Percentiles rank a stretch among this genome's conserved stretches.
These are phyloP conservation scores for Apiospora malaysiana DNA, from an alignment of 2,329 filamentous ascomycete species.

Conservation along the genomic window DNA sequence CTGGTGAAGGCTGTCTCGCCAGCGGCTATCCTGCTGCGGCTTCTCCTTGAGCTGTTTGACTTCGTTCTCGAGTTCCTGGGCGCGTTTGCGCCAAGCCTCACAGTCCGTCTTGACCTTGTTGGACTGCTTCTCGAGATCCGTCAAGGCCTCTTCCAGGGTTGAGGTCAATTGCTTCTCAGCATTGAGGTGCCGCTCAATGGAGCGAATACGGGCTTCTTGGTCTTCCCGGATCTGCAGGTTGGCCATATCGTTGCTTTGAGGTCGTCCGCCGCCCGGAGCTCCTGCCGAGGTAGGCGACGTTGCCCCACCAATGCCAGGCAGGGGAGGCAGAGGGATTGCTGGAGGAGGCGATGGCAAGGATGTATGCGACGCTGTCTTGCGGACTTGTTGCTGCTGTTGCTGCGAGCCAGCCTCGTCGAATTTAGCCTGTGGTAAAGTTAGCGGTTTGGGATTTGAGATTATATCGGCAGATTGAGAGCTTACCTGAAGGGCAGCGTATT, in stretches of 20 bases:
- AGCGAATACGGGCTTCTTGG: slow-evolving; percentile 91
- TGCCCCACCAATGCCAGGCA: slow-evolving; percentile 68
- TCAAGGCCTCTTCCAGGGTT: slow-evolving; percentile 93
- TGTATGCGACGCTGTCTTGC: slow-evolving; percentile 82
- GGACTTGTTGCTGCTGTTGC: slow-evolving; percentile 64
- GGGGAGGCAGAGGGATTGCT: slow-evolving; percentile 91
- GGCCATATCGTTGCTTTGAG: slow-evolving; percentile 80
- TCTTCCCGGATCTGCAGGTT: slow-evolving; percentile 87
- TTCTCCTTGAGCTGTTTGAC: slow-evolving; percentile 68
- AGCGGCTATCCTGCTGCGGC: slow-evolving; percentile 61
- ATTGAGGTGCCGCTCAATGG: slow-evolving; percentile 94
- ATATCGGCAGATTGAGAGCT: slow-evolving; percentile 35
- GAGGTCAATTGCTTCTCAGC: slow-evolving; percentile 96
- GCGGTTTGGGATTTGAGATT: background rate
- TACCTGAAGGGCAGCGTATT: slow-evolving; percentile 81
- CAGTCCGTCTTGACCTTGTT: slow-evolving; percentile 91
- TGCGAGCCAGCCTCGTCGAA: slow-evolving; percentile 42
- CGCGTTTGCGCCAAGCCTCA: slow-evolving; percentile 90
- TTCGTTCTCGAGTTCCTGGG: slow-evolving; percentile 74
- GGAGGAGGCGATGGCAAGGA: slow-evolving; percentile 93
- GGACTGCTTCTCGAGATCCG: slow-evolving; percentile 88
- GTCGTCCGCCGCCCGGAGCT: slow-evolving; percentile 66
- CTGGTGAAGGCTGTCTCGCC: slow-evolving; percentile 73
- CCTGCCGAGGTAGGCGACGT: slow-evolving; percentile 54
- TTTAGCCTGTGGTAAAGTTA: slow-evolving; percentile 33